Conservation (phyloP, 345 rosid species). For the Isatis tinctoria region DNA sequence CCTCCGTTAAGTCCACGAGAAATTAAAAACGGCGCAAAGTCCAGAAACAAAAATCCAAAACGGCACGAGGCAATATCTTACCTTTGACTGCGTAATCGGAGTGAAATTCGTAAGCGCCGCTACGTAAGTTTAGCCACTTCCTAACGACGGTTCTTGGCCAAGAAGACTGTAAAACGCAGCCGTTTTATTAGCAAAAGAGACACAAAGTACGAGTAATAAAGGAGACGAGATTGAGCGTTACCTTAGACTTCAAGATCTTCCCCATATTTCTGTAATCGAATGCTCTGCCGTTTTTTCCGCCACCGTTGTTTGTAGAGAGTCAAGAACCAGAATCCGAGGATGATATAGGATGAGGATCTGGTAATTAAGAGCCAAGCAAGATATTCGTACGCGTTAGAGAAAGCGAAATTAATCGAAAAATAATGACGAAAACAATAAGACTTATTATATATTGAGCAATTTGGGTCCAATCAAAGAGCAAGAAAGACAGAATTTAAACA, state of each 20-base stretch:
- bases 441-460: conserved; percentile 17
- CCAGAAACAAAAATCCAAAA: not conserved
- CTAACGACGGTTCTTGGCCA: conserved; percentile 73
- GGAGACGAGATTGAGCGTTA: conserved; percentile 14
- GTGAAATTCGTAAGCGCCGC: conserved; percentile 62
- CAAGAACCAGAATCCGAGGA: conserved; percentile 24
- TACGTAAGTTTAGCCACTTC: conserved; percentile 81
- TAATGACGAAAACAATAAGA: conserved; percentile 21
- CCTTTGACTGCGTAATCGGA: conserved; percentile 64
- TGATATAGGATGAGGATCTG: conserved; percentile 33
- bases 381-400: conserved; percentile 9
- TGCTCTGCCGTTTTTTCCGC: conserved; percentile 31
- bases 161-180: conserved; percentile 42
- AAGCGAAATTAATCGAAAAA: conserved; percentile 6
- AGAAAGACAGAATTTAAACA: conserved; percentile 28
- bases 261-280: conserved; percentile 37
- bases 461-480: conserved; percentile 26
- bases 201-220: not conserved
- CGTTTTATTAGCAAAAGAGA: not conserved
- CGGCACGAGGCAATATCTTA: conserved; percentile 17
- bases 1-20: not conserved
- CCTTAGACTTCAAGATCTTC: conserved; percentile 57
- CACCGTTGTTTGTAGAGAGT: conserved; percentile 30
- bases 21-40: not conserved
- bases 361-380: conserved; percentile 15